Percentiles rank a stretch among this genome's conserved stretches.
These are phyloP conservation scores for Trichophyton simii DNA, from an alignment of 2,329 filamentous ascomycete species.

Conservation along the genomic window DNA sequence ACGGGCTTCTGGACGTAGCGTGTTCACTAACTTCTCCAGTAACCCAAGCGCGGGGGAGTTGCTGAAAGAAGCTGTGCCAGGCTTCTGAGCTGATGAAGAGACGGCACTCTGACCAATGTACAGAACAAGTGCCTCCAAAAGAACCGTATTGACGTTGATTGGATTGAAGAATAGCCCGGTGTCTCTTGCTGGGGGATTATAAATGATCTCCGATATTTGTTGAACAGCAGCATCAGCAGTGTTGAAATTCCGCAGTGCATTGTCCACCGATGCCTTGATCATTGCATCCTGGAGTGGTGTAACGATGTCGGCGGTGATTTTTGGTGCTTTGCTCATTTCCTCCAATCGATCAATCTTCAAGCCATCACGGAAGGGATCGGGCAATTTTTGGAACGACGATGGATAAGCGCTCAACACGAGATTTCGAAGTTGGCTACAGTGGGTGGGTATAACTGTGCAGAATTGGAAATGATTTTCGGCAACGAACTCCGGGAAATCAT, in stretches of 20 bases:
- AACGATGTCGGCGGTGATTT: slow-evolving; percentile 51
- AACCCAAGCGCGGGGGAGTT: slow-evolving; percentile 57
- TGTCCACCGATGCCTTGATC: slow-evolving; percentile 44
- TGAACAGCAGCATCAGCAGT: slow-evolving; percentile 58
- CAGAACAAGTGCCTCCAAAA: slow-evolving; percentile 73
- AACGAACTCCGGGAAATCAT: slow-evolving; percentile 90
- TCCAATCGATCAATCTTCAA: slow-evolving; percentile 66
- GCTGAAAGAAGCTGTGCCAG: slow-evolving; percentile 50
- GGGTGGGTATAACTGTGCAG: slow-evolving; percentile 65
- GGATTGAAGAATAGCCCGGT: slow-evolving; percentile 55
- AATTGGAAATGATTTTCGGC: slow-evolving; percentile 75
- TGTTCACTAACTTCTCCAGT: slow-evolving; percentile 63
- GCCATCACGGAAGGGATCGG: slow-evolving; percentile 59
- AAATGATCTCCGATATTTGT: slow-evolving; percentile 62
- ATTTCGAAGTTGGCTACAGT: slow-evolving; percentile 80
- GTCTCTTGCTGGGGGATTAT: slow-evolving; percentile 44
- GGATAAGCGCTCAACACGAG: slow-evolving; percentile 73
- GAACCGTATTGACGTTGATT: slow-evolving; percentile 53
- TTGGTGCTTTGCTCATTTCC: slow-evolving; percentile 56
- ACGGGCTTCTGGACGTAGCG: slow-evolving; percentile 61
- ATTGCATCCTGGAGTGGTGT: slow-evolving; percentile 36
- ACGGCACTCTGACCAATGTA: slow-evolving; percentile 68
- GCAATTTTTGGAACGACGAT: slow-evolving; percentile 55
- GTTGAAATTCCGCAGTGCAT: slow-evolving; percentile 43
- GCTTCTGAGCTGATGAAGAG: slow-evolving; percentile 44